Evolutionary conservation across 768 basidiomycete species (phyloP), one percentile per base, ranked within the genome.

Genomic region (Roridomyces roridus): DNA sequence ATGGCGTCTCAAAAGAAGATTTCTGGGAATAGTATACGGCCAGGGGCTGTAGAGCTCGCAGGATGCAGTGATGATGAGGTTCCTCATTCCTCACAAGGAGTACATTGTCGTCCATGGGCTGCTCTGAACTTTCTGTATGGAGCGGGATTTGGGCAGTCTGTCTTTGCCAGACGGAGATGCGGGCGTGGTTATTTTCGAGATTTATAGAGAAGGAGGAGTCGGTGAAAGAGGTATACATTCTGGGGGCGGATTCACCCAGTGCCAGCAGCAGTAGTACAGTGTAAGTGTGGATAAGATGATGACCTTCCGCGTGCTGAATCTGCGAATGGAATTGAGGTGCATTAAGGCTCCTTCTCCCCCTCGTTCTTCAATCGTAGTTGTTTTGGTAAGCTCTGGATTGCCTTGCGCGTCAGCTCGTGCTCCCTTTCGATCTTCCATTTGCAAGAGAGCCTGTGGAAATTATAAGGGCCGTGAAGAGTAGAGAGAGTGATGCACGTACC

Each of bases 91-190:
- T 8, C 72, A 76, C 65, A 83, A 84, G 68, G 90, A 93, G 67
- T 94, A 86, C 67, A 69, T 88, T 25, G 80, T 94, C 40, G 82
- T 94, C 36, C 92, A 94, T 69, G 92, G 62, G 79, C 82, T 58
- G 79, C 83, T 37, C 65, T 82, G 55, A 84, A 90, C 65, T 67
- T 78, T 29, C 92, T 92, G 1, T 89, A 89, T 8, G 57, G 31
- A 15, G 11, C 31, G 15, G 11, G 31, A 34, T 34, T 34, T 34
- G 3, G 68, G 24, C 77, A 77, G 45, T 2, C 31, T 10, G 31
- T 11, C 31, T 34, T 34, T 92, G 93, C 70, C 68, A 81, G 31
- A 72, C 68, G 46, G 78, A 72, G 56, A 20, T 51, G 21, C 44
- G 23, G 40, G 43, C 39, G 44, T 42, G 59, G 34, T 41, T 52